Evolutionary conservation across 163 green algal species (phyloP).

Genomic region (Prototheca cutis): DNA sequence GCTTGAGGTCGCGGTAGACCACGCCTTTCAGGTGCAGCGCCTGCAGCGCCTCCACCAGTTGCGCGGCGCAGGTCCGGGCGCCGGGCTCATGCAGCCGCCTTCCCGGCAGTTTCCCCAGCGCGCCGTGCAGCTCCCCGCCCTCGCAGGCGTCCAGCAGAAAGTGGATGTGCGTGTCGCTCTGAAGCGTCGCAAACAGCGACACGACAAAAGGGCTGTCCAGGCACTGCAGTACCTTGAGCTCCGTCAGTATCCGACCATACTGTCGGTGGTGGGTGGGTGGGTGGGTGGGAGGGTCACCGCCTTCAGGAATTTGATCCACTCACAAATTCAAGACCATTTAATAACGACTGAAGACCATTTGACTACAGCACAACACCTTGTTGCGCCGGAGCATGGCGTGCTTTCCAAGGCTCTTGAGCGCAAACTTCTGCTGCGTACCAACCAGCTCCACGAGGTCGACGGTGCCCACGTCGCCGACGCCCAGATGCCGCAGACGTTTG

Average conservation of each 20-base stretch:
- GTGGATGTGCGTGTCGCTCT: constrained; percentile 75
- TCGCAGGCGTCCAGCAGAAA: constrained; percentile 90
- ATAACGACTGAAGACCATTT: no score
- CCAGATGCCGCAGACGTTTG: constrained; percentile 57
- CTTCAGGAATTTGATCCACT: no score
- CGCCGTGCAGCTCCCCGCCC: constrained; percentile 80
- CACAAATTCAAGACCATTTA: no score
- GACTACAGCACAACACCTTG: constrained; percentile 65
- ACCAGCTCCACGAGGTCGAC: constrained; percentile 85
- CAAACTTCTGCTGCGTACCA: constrained; percentile 49
- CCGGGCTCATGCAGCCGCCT: constrained; percentile 22
- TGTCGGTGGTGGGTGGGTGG: no score
- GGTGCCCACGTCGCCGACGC: constrained; percentile 85
- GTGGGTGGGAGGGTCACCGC: no score
- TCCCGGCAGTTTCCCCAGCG: constrained; percentile 62
- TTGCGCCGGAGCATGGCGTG: constrained; percentile 93
- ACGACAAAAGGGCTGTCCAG: constrained; percentile 95
- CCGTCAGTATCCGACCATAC: constrained; percentile 78
- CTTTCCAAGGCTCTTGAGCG: constrained; percentile 97
- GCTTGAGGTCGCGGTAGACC: constrained; percentile 81
- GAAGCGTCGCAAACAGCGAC: constrained; percentile 73
- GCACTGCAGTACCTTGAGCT: constrained; percentile 69
- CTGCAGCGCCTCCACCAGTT: constrained; percentile 89
- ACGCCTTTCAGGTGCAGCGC: constrained; percentile 89
- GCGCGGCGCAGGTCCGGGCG: constrained; percentile 25